A percentile compares a stretch with the other conserved stretches of the same genome.
Conservation (phyloP, 78 protist genomes). For the Dictyostelium capitatum region DNA sequence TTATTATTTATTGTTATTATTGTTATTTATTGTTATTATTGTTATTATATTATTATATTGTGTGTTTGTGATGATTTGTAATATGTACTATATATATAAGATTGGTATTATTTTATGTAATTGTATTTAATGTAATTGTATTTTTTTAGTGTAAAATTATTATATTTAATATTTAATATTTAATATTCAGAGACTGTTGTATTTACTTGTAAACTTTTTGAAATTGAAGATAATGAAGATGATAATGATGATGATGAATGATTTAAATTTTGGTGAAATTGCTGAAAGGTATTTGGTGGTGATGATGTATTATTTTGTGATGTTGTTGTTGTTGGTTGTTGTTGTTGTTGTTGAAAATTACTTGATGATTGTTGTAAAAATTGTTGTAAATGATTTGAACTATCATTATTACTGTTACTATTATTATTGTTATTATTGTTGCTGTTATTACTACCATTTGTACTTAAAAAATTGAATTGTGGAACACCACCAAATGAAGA, state of each 20-base stretch:
- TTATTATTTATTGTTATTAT: too few species aligned
- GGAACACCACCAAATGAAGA: neutral
- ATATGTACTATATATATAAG: neutral
- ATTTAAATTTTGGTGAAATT: neutral
- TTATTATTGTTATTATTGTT: neutral
- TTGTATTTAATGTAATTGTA: neutral
- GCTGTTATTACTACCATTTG: slow-evolving; percentile 2
- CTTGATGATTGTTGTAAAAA: neutral
- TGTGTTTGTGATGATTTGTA: neutral
- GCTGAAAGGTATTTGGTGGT: neutral
- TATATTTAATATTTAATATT: neutral
- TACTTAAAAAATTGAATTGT: neutral
- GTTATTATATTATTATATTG: neutral
- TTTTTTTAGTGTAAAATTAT: neutral
- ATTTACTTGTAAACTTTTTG: neutral
- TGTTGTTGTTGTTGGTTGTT: neutral
- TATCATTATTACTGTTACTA: neutral
- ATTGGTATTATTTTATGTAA: neutral
- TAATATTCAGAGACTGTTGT: neutral
- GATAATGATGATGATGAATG: neutral
- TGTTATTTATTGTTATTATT: neutral
- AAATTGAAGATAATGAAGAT: neutral
- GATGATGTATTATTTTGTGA: neutral
- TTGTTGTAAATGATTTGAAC: neutral
- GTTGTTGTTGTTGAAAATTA: slow-evolving; percentile 1